Percentiles rank a stretch among this genome's conserved stretches.
Evolutionary conservation across 139 green algal species (phyloP).

Genomic region (Chlorella sp.): DNA sequence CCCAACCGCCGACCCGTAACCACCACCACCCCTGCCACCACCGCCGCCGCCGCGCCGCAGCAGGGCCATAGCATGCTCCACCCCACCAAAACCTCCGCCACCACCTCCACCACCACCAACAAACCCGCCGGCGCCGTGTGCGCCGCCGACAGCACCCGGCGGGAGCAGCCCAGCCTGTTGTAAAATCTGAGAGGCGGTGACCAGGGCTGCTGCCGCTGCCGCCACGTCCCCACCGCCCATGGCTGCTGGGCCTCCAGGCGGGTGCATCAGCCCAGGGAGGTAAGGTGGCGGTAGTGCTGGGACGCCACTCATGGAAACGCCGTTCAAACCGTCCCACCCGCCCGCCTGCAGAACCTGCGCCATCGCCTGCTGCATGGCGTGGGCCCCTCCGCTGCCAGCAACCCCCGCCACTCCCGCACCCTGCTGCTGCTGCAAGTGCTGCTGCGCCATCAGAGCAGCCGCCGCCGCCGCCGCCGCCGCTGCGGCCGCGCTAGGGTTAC

Average conservation of each 20-base stretch:
- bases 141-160: too few species aligned
- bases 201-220: too few species aligned
- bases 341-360: constrained; percentile 13
- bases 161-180: constrained; percentile 26
- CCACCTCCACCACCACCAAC: constrained; percentile 7
- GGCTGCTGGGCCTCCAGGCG: too few species aligned
- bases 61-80: too few species aligned
- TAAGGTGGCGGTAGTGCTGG: too few species aligned
- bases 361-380: constrained; percentile 39
- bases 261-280: neutral
- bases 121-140: neutral
- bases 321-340: neutral
- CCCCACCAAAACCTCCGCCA: neutral
- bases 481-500: neutral
- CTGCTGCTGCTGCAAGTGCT: too few species aligned
- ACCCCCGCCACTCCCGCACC: too few species aligned
- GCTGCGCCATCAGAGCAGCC: constrained; percentile 26
- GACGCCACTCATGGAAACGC: neutral
- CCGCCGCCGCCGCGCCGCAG: too few species aligned
- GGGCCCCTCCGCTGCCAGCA: too few species aligned
- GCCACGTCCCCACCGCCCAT: too few species aligned
- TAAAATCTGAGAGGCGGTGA: constrained; percentile 25
- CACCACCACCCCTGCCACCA: neutral
- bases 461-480: constrained; percentile 11
- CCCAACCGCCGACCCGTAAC: constrained; percentile 5